phyloP scores from a whole-genome alignment of 331 rosid genomes.

The Malus hybrid region DNA sequence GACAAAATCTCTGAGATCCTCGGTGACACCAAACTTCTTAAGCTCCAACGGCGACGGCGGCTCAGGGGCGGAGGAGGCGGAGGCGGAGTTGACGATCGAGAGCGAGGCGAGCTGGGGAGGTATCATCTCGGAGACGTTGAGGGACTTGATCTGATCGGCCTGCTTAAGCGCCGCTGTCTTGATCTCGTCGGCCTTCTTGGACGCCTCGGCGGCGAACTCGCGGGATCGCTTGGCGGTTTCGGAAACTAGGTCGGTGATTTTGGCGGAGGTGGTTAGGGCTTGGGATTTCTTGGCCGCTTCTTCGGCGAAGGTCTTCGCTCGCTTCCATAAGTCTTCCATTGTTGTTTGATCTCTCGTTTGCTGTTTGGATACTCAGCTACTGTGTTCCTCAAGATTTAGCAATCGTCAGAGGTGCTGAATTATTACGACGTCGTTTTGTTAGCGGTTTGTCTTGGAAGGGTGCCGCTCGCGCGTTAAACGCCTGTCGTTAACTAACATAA shows the following conservation, averaged over 20 bases:
- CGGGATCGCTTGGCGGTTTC: constrained; percentile 89
- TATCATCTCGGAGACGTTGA: constrained; percentile 54
- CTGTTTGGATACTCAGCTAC: background rate
- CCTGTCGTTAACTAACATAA: background rate
- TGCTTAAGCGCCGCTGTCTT: constrained; percentile 77
- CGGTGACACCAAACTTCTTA: constrained; percentile 57
- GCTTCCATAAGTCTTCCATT: constrained; percentile 90
- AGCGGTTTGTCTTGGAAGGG: background rate
- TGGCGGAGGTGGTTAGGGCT: constrained; percentile 38
- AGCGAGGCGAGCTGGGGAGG: constrained; percentile 66
- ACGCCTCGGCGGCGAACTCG: constrained; percentile 92
- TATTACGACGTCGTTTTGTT: background rate
- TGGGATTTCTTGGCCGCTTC: constrained; percentile 91
- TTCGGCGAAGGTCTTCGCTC: constrained; percentile 84
- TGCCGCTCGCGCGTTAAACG: background rate
- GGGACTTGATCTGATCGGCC: constrained; percentile 89
- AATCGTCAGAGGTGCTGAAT: background rate
- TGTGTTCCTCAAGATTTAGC: background rate
- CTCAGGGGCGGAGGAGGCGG: constrained; percentile 16
- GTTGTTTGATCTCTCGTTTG: background rate
- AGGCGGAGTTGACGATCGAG: constrained; percentile 26
- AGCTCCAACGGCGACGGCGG: constrained; percentile 33
- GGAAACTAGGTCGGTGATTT: constrained; percentile 80
- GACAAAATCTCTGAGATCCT: constrained; percentile 78
- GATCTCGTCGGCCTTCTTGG: constrained; percentile 85